These are phyloP conservation scores for Podospora appendiculata DNA, from an alignment of 495 filamentous ascomycete genomes.

Conservation along the genomic window DNA sequence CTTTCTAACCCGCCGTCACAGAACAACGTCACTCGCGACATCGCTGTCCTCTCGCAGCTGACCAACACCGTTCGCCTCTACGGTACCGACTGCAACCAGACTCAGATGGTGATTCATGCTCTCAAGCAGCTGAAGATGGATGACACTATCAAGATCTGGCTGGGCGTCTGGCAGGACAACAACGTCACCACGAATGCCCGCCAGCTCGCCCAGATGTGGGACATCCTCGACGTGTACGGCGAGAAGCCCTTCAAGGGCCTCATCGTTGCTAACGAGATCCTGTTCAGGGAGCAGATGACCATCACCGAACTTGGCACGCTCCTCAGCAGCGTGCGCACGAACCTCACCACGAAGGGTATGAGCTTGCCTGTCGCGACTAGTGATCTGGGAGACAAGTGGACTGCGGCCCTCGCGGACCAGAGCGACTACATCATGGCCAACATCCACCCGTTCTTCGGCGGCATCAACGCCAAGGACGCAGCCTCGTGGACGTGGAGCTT, in stretches of 20 bases:
- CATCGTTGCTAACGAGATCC: constrained; percentile 90
- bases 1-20: constrained; percentile 69
- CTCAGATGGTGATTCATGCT: constrained; percentile 83
- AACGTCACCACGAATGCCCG: constrained; percentile 79
- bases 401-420: constrained; percentile 49
- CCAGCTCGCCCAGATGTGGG: constrained; percentile 74
- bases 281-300: constrained; percentile 72
- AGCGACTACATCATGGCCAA: constrained; percentile 94
- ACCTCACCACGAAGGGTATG: constrained; percentile 59
- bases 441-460: constrained; percentile 94
- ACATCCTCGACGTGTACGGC: constrained; percentile 62
- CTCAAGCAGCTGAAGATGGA: constrained; percentile 65
- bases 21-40: constrained; percentile 88
- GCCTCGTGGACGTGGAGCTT: constrained; percentile 80
- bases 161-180: constrained; percentile 87
- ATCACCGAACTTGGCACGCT: constrained; percentile 54
- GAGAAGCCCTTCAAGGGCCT: constrained; percentile 68
- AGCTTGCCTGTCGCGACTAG: constrained; percentile 76
- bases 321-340: constrained; percentile 57
- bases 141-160: constrained; percentile 78
- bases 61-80: constrained; percentile 88
- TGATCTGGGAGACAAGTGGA: constrained; percentile 90
- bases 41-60: constrained; percentile 85
- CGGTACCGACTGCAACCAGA: constrained; percentile 97
- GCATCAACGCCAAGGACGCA: constrained; percentile 58